A percentile compares a stretch with the other conserved stretches of the same genome.
Conservation (phyloP, 148 eudicot species). For the Nepenthes gracilis region DNA sequence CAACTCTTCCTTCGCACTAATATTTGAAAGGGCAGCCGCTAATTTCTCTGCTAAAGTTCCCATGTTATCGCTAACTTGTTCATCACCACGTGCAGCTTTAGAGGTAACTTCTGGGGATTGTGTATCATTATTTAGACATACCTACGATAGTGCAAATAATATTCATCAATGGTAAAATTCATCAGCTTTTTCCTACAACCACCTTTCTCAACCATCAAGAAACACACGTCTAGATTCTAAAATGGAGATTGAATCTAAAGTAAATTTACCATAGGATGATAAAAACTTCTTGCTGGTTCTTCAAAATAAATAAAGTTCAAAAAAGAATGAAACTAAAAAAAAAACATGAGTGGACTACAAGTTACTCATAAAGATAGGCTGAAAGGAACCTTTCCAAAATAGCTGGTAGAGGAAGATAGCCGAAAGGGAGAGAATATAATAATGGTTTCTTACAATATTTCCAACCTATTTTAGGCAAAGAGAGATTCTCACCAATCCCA, state of each 20-base stretch:
- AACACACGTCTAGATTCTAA: not conserved
- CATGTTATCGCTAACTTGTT: conserved; percentile 32
- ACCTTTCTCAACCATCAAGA: not conserved
- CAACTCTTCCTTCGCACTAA: conserved; percentile 60
- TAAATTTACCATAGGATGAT: not conserved
- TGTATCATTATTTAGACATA: conserved; percentile 27
- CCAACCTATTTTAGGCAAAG: too few relatives aligned
- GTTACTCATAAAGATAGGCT: too few relatives aligned
- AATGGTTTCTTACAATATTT: too few relatives aligned
- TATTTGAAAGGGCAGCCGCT: conserved; percentile 43
- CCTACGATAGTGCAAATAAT: conserved; percentile 19
- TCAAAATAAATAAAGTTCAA: too few relatives aligned
- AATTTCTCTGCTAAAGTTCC: conserved; percentile 48
- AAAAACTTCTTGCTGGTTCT: too few relatives aligned
- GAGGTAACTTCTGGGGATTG: conserved; percentile 70
- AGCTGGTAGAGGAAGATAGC: too few relatives aligned
- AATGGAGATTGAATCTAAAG: not conserved
- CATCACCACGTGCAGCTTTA: conserved; percentile 28
- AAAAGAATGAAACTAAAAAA: too few relatives aligned
- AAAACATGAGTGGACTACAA: too few relatives aligned
- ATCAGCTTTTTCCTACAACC: conserved; percentile 1
- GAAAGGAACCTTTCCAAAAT: too few relatives aligned
- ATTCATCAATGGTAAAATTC: conserved; percentile 1
- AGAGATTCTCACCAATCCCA: too few relatives aligned
- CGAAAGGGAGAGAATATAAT: too few relatives aligned